phyloP scores from a whole-genome alignment of 2,329 filamentous ascomycete genomes.

The Aspergillus sp. region DNA sequence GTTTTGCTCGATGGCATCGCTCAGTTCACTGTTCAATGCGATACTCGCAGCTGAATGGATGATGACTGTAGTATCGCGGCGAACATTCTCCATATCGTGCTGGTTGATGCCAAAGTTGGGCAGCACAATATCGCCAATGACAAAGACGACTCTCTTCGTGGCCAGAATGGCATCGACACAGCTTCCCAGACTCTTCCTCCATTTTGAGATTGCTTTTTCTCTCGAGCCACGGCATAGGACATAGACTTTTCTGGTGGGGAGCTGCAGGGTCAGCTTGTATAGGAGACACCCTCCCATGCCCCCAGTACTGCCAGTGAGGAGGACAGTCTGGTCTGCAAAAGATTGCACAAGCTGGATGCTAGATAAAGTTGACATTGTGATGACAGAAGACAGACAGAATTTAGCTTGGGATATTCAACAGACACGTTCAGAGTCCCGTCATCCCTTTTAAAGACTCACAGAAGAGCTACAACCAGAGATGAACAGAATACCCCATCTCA shows the following conservation, averaged over 20 bases:
- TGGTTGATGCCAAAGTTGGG: conserved; percentile 7
- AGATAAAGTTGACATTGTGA: no score
- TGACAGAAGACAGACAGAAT: no score
- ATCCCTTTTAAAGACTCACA: no score
- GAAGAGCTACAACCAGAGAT: no score
- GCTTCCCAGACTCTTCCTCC: conserved; percentile 12
- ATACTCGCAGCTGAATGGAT: conserved; percentile 14
- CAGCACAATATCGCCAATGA: conserved; percentile 12
- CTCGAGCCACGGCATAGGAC: conserved; percentile 8
- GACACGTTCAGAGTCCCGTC: no score
- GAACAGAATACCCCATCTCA: no score
- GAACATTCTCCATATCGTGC: conserved; percentile 3
- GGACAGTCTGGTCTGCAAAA: conserved; percentile 9
- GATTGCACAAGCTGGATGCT: conserved; percentile 1
- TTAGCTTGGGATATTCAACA: no score
- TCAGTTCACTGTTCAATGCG: conserved; percentile 7
- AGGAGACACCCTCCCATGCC: conserved; percentile 12
- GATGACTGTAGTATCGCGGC: conserved; percentile 8
- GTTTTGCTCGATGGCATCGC: conserved; percentile 8
- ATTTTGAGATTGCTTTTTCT: conserved; percentile 6
- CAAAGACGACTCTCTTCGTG: conserved; percentile 11
- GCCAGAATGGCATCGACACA: conserved; percentile 14
- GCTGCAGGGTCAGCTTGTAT: conserved; percentile 12
- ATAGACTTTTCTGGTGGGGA: conserved; percentile 11
- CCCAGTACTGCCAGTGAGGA: conserved; percentile 14